Evolutionary conservation across 139 green algal genomes (phyloP), one percentile per base, ranked within the genome.

Genomic region (Chlamydomonas incerta): DNA sequence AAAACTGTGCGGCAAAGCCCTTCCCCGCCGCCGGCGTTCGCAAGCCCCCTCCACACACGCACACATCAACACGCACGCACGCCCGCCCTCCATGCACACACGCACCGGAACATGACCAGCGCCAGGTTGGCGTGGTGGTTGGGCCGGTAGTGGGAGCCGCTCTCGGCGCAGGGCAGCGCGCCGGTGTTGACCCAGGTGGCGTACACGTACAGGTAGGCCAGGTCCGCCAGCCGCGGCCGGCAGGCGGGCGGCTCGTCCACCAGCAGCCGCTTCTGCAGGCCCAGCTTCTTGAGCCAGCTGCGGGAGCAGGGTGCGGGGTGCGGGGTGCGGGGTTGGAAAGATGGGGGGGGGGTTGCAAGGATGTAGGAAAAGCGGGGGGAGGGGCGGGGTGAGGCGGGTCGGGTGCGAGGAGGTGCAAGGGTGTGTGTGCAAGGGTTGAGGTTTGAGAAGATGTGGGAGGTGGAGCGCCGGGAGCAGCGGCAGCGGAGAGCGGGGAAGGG

Each of bases 161-260:
- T 92, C 91, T 99, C 97, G 18, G 95, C 96, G 85, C 97, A 99
- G 10, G 81, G 31, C 50, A 99, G 94, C 21, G 96, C 94, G 21
- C 97, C 97, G 8, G 92, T 97, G 89, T 89, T 95, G 72, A 99
- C 93, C 96, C 96, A 99, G 70, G 96, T 95, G 80, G 96, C 66
- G 81, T 95, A 94, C 41, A 93, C 85, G 73, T 92, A 93, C 47
- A 80, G 55, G 6, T 74, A 71, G 10, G 88, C 84, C 66, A 92
- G 37, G 14, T 87, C 79, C 15, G 95, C 91, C 50, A 94, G 23
- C 2, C 89, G 74, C 0, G 96, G 96, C 21, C 90, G 80, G 72
- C 83, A 82, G 37, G 88, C 80, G 0, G 74, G 60, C 0, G 94
- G 81, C 6, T 91, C 26, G 47, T 98, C 94, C 75, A 98, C 95